These are phyloP conservation scores for Pythium coloratum DNA, from an alignment of 352 stramenopile species.

Conservation along the genomic window DNA sequence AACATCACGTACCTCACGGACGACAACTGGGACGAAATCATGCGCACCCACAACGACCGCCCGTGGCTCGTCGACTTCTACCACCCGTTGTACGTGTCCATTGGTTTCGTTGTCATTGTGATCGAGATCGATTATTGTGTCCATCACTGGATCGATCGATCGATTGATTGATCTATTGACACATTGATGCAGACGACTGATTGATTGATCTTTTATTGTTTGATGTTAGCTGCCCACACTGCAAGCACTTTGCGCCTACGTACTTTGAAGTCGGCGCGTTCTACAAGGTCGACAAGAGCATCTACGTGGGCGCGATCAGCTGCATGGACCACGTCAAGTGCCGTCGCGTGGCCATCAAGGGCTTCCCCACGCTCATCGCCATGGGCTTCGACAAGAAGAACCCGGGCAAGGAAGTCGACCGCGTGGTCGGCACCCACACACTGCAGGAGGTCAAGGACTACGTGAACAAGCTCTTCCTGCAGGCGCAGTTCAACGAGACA, in stretches of 20 bases:
- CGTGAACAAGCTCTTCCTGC: slow-evolving; percentile 54
- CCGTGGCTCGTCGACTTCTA: slow-evolving; percentile 88
- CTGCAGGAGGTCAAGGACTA: slow-evolving; percentile 77
- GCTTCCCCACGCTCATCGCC: slow-evolving; percentile 77
- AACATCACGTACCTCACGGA: slow-evolving; percentile 88
- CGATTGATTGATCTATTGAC: slow-evolving; percentile 17
- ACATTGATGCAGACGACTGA: background rate
- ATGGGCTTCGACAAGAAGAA: slow-evolving; percentile 80
- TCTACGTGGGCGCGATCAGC: slow-evolving; percentile 76
- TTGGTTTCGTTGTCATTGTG: background rate
- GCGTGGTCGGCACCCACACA: slow-evolving; percentile 79
- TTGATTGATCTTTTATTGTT: slow-evolving; percentile 10
- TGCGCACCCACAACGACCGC: slow-evolving; percentile 64
- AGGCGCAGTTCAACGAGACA: slow-evolving; percentile 71
- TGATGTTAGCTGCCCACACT: slow-evolving; percentile 66
- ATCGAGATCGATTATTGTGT: background rate
- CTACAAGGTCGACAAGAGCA: slow-evolving; percentile 65
- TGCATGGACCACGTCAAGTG: slow-evolving; percentile 89
- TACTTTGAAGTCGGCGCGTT: slow-evolving; percentile 68
- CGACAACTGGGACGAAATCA: slow-evolving; percentile 76
- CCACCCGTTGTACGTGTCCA: slow-evolving; percentile 71
- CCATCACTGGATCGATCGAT: background rate
- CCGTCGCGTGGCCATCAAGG: slow-evolving; percentile 72
- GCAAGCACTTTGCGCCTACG: slow-evolving; percentile 71
- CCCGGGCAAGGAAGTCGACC: slow-evolving; percentile 61